A percentile compares a stretch with the other conserved stretches of the same genome.
Conservation (phyloP, 2,329 filamentous ascomycete genomes). For the Trichophyton simii region DNA sequence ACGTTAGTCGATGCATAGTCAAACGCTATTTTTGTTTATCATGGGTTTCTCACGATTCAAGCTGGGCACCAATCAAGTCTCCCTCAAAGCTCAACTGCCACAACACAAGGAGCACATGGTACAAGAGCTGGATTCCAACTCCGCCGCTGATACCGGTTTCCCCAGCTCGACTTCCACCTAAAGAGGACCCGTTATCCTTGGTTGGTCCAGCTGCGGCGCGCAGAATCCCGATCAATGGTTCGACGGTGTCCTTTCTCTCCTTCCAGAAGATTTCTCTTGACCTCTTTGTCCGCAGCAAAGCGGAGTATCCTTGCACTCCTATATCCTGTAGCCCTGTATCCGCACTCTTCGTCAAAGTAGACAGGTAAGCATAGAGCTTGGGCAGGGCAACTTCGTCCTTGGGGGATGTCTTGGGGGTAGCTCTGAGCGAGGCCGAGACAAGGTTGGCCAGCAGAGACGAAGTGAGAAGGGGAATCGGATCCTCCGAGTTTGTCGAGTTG, state of each 20-base stretch:
- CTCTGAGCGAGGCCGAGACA: slow-evolving; percentile 51
- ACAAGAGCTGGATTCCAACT: slow-evolving; percentile 59
- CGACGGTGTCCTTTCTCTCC: slow-evolving; percentile 71
- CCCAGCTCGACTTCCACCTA: slow-evolving; percentile 52
- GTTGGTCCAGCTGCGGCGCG: slow-evolving; percentile 59
- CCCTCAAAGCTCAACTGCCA: slow-evolving; percentile 95
- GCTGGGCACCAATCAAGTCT: slow-evolving; percentile 55
- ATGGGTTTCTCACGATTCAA: slow-evolving; percentile 58
- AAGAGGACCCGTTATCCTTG: slow-evolving; percentile 52
- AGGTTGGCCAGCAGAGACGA: slow-evolving; percentile 75
- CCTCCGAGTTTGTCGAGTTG: slow-evolving; percentile 69
- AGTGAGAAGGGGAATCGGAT: slow-evolving; percentile 77
- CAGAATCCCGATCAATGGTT: slow-evolving; percentile 70
- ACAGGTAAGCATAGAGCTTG: slow-evolving; percentile 73
- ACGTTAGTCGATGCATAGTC: slow-evolving; percentile 12
- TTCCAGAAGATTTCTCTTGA: slow-evolving; percentile 81
- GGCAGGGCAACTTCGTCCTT: slow-evolving; percentile 67
- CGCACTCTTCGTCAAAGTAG: slow-evolving; percentile 66
- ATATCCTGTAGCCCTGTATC: slow-evolving; percentile 92
- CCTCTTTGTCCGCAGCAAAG: slow-evolving; percentile 61
- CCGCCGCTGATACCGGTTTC: slow-evolving; percentile 56
- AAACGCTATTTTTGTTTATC: slow-evolving; percentile 2
- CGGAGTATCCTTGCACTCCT: slow-evolving; percentile 81
- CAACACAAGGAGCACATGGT: slow-evolving; percentile 82
- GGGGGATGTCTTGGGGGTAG: slow-evolving; percentile 45